Evolutionary conservation across 805 yeast genomes (phyloP).

Genomic region (Maudiozyma barnettii): DNA sequence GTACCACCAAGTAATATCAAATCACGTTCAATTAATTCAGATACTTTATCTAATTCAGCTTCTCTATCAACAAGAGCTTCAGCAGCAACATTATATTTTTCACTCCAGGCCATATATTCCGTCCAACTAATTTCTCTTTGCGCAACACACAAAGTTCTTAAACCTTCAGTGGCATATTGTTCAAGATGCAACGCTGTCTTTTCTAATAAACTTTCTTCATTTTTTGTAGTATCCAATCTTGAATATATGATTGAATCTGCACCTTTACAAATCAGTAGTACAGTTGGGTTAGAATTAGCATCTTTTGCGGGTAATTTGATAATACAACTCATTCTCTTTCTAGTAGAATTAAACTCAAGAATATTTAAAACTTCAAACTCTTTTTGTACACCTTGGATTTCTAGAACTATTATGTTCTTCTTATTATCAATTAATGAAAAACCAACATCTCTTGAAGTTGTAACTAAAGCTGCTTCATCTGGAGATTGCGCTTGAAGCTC

Average conservation of each 20-base stretch:
- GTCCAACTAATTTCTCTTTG: conserved; percentile 55
- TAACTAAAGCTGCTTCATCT: conserved; percentile 81
- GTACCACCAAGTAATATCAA: conserved; percentile 69
- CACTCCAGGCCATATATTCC: conserved; percentile 55
- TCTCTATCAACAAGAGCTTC: conserved; percentile 57
- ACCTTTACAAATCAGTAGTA: conserved; percentile 70
- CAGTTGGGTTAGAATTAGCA: conserved; percentile 43
- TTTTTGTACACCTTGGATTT: conserved; percentile 59
- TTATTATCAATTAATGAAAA: conserved; percentile 57
- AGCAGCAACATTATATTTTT: conserved; percentile 53
- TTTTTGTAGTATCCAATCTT: conserved; percentile 40
- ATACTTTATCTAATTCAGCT: conserved; percentile 61
- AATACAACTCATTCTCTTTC: conserved; percentile 83
- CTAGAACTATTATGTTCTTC: conserved; percentile 55
- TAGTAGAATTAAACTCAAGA: conserved; percentile 71
- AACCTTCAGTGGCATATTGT: conserved; percentile 74
- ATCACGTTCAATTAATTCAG: conserved; percentile 62
- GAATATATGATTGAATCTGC: conserved; percentile 75
- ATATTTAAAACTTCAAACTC: conserved; percentile 66
- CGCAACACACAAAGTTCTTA: conserved; percentile 75
- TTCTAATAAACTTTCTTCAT: conserved; percentile 39
- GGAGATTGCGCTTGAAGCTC: conserved; percentile 74
- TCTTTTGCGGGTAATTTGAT: conserved; percentile 49
- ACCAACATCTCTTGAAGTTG: conserved; percentile 73
- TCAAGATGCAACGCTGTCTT: conserved; percentile 67